Percentiles rank a stretch among this genome's conserved stretches.
phyloP scores from a whole-genome alignment of 2,329 filamentous ascomycete genomes.

The Diaporthe australafricana region DNA sequence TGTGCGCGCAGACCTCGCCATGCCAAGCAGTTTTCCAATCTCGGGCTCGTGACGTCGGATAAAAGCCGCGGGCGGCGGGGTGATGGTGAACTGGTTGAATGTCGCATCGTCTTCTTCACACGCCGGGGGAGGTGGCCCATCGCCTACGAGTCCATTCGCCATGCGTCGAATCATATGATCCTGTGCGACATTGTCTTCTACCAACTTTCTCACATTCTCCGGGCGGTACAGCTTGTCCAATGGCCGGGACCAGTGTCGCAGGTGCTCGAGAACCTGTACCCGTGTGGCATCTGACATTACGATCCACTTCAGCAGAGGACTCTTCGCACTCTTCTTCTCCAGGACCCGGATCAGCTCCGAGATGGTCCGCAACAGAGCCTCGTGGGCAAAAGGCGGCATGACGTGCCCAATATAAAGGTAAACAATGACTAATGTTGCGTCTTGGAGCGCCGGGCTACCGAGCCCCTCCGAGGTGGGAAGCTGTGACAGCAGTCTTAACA shows the following conservation, averaged over 20 bases:
- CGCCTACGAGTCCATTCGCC: too few relatives aligned
- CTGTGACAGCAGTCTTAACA: neutral
- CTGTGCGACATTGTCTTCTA: rapidly evolving
- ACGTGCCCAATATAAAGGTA: neutral
- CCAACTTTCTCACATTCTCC: neutral
- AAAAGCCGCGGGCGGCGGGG: neutral
- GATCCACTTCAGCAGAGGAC: neutral
- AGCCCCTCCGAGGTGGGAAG: neutral
- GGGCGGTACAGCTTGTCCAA: neutral
- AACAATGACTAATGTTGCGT: neutral
- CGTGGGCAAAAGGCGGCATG: neutral
- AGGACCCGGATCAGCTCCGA: neutral
- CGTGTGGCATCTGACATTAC: neutral
- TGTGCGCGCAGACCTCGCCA: neutral
- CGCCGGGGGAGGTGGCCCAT: neutral
- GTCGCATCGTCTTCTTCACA: neutral
- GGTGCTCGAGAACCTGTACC: neutral
- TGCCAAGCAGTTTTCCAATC: slow-evolving; percentile 13
- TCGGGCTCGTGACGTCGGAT: neutral
- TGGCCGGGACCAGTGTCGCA: neutral
- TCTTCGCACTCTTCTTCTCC: neutral
- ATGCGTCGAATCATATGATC: neutral
- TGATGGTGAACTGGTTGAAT: neutral
- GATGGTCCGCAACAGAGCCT: neutral
- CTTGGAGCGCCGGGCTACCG: too few relatives aligned